Conservation (phyloP, 169 alveolate genomes). For the Amoebophrya sp. region DNA sequence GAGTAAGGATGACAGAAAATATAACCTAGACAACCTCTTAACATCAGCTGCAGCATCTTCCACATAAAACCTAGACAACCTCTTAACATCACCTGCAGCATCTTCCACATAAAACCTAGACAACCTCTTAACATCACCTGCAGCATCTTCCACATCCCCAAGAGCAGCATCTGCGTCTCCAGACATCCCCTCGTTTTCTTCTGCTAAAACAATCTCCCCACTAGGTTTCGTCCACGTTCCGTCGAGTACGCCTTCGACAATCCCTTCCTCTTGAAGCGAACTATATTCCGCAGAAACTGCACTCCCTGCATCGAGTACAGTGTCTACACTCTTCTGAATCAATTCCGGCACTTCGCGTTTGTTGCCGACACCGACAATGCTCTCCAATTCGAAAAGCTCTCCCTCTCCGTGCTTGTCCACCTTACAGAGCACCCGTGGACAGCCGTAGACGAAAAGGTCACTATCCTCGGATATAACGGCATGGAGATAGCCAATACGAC, state of each 20-base stretch:
- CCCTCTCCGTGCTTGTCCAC: constrained; percentile 47
- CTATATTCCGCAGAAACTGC: too few species aligned
- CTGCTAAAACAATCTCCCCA: not conserved
- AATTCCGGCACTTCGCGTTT: not conserved
- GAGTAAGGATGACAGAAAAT: too few species aligned
- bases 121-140: too few species aligned
- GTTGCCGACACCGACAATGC: not conserved
- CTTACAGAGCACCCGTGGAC: constrained; percentile 60
- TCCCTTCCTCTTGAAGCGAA: not conserved
- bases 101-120: too few species aligned
- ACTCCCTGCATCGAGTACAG: not conserved
- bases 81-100: too few species aligned
- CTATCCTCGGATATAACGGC: constrained; percentile 71
- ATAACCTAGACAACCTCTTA: too few species aligned
- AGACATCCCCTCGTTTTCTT: too few species aligned
- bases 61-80: too few species aligned
- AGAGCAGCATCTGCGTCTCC: too few species aligned
- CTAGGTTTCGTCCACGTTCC: not conserved
- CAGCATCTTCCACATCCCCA: too few species aligned
- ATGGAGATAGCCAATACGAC: constrained; percentile 56
- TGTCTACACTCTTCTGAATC: not conserved
- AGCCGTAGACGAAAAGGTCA: constrained; percentile 73
- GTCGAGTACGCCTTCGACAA: not conserved
- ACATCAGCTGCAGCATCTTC: too few species aligned
- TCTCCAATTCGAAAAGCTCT: not conserved